Evolutionary conservation across 441 rosid genomes (phyloP).

Genomic region (Erysimum pusillum): DNA sequence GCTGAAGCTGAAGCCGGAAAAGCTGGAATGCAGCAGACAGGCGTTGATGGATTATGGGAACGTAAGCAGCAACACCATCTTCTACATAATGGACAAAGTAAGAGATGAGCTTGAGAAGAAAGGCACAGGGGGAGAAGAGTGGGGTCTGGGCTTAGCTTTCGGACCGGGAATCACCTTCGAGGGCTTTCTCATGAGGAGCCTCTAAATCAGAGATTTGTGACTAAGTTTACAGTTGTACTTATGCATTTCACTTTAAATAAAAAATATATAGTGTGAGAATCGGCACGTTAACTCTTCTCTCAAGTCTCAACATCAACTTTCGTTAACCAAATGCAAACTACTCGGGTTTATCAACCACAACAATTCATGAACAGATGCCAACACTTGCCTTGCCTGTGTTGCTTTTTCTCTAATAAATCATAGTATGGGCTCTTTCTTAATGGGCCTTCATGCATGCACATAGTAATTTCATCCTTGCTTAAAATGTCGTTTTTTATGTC

Average conservation of each 20-base stretch:
- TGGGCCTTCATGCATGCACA: background rate
- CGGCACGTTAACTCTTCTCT: background rate
- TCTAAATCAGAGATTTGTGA: slow-evolving; percentile 26
- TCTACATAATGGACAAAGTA: slow-evolving; percentile 85
- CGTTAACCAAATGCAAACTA: no score
- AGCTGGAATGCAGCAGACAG: slow-evolving; percentile 78
- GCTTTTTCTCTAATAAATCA: no score
- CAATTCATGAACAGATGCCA: slow-evolving; percentile 13
- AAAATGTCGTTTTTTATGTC: background rate
- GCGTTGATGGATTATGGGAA: slow-evolving; percentile 91
- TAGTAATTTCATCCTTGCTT: background rate
- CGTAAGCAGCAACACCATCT: slow-evolving; percentile 81
- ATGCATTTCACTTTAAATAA: background rate
- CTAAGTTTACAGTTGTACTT: background rate
- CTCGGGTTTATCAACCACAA: no score
- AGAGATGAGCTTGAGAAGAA: slow-evolving; percentile 69
- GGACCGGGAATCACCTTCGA: slow-evolving; percentile 92
- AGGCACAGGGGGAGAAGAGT: slow-evolving; percentile 52
- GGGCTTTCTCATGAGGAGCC: slow-evolving; percentile 83
- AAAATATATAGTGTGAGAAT: background rate
- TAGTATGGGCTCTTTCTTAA: background rate
- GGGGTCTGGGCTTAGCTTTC: slow-evolving; percentile 82
- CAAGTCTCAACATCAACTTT: no score
- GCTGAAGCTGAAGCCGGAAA: slow-evolving; percentile 55
- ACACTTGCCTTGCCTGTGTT: background rate